These are phyloP conservation scores for Juncus effusus DNA, from an alignment of 176 grass and related monocot species.

Conservation along the genomic window DNA sequence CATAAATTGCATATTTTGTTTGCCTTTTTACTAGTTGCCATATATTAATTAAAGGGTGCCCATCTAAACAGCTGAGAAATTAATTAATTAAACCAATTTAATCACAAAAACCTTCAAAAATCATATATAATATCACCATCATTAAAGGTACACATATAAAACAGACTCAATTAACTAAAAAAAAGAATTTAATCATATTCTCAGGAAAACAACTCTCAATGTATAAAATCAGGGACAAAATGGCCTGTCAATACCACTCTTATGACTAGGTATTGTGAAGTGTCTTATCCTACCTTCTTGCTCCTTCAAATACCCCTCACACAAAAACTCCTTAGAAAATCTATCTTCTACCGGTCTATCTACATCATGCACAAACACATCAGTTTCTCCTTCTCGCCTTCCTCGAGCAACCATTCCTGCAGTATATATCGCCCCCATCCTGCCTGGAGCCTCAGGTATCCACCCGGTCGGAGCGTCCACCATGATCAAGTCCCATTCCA, in stretches of 20 bases:
- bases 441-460: conserved; percentile 42
- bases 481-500: conserved; percentile 73
- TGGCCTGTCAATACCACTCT: conserved; percentile 26
- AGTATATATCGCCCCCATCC: conserved; percentile 68
- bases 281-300: conserved; percentile 51
- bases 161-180: neutral
- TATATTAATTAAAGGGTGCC: too few relatives aligned
- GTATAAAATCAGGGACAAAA: conserved; percentile 52
- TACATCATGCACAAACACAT: conserved; percentile 61
- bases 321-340: conserved; percentile 45
- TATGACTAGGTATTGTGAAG: conserved; percentile 58
- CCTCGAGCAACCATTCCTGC: conserved; percentile 41
- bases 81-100: neutral
- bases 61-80: too few relatives aligned
- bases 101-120: too few relatives aligned
- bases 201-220: conserved; percentile 6
- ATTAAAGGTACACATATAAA: conserved; percentile 1
- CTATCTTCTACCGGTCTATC: conserved; percentile 37
- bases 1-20: too few relatives aligned
- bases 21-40: too few relatives aligned
- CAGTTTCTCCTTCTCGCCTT: conserved; percentile 41
- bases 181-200: conserved; percentile 3
- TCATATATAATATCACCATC: neutral
- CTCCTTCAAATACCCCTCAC: conserved; percentile 55
- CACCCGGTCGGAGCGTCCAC: conserved; percentile 62